phyloP scores from a whole-genome alignment of 2,329 filamentous ascomycete species.

The Fusarium irregulare region DNA sequence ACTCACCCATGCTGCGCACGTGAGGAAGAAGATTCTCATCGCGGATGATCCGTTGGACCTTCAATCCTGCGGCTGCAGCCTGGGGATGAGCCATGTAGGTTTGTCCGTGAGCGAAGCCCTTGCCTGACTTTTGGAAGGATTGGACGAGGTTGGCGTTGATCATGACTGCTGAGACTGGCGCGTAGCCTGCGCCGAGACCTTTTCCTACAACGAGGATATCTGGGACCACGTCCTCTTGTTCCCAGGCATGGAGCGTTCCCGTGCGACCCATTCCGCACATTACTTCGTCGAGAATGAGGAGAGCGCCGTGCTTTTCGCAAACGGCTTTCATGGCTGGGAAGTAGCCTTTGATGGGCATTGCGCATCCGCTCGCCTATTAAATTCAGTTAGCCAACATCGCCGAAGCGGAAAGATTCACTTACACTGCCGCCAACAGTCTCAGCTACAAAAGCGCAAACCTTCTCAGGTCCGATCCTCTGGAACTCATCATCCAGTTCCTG shows the following conservation, averaged over 20 bases:
- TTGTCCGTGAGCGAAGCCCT: conserved; percentile 28
- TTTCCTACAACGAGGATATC: conserved; percentile 76
- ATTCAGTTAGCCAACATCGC: too few species aligned
- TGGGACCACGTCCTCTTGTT: conserved; percentile 67
- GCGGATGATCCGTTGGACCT: conserved; percentile 34
- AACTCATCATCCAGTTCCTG: conserved; percentile 62
- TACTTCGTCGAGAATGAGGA: conserved; percentile 70
- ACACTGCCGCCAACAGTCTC: conserved; percentile 56
- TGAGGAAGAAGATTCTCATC: conserved; percentile 9
- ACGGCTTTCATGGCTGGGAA: conserved; percentile 63
- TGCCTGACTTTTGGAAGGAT: conserved; percentile 28
- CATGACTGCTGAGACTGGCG: conserved; percentile 33
- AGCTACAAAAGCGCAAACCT: conserved; percentile 60
- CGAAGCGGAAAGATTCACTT: not conserved
- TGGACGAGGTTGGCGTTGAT: conserved; percentile 29
- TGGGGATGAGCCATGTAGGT: conserved; percentile 37
- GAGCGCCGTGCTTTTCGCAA: conserved; percentile 65
- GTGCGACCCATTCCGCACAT: conserved; percentile 76
- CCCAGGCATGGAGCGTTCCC: conserved; percentile 71
- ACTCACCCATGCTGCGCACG: conserved; percentile 17
- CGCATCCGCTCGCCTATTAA: conserved; percentile 35
- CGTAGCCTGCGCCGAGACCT: conserved; percentile 61
- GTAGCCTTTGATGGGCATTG: conserved; percentile 56
- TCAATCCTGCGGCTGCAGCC: conserved; percentile 22
- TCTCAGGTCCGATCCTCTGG: conserved; percentile 57